Percentiles rank a stretch among this genome's conserved stretches.
Evolutionary conservation across 176 grass and related monocot species (phyloP).

Genomic region (Leersia perrieri): DNA sequence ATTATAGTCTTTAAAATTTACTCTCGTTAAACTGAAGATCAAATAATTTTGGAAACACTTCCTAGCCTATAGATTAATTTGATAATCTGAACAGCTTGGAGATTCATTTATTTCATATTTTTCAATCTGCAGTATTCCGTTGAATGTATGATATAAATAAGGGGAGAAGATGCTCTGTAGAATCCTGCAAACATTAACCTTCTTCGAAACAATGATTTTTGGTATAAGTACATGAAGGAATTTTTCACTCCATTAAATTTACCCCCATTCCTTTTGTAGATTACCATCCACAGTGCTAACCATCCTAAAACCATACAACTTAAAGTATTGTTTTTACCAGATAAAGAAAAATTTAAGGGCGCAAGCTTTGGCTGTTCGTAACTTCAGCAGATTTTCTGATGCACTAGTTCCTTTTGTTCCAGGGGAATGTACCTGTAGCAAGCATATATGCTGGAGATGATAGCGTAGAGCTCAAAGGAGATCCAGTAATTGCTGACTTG

Average conservation of each 20-base stretch:
- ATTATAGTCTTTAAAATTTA: background rate
- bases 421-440: conserved; percentile 90
- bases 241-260: background rate
- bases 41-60: background rate
- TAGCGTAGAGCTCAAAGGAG: conserved; percentile 79
- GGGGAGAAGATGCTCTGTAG: background rate
- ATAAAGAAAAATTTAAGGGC: background rate
- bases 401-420: conserved; percentile 29
- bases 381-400: conserved; percentile 26
- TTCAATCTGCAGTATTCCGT: background rate
- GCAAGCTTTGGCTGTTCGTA: background rate
- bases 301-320: background rate
- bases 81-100: background rate
- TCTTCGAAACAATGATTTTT: background rate
- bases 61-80: conserved; percentile 1
- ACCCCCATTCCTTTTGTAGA: background rate
- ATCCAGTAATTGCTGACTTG: conserved; percentile 65
- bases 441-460: conserved; percentile 89
- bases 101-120: background rate
- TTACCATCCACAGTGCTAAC: background rate
- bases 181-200: background rate
- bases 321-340: background rate
- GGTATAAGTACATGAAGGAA: background rate
- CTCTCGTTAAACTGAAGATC: background rate
- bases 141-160: background rate